phyloP scores from a whole-genome alignment of 2,329 filamentous ascomycete species.

The Xylaria digitata region DNA sequence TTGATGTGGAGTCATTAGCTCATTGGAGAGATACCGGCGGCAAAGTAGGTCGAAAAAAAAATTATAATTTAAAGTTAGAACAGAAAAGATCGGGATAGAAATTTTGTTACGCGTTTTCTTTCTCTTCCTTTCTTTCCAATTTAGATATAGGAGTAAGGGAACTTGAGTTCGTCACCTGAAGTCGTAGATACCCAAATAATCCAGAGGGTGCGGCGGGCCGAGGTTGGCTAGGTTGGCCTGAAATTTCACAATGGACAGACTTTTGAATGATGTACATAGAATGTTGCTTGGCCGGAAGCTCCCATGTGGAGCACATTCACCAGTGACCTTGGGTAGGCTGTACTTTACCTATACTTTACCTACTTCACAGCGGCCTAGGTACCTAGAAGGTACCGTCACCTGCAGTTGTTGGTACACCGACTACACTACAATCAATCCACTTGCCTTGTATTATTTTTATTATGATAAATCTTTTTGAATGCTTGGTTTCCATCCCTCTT shows the following conservation, averaged over 20 bases:
- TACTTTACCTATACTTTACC: conserved; percentile 4
- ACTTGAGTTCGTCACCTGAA: background rate
- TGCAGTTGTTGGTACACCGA: conserved; percentile 22
- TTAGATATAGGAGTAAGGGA: background rate
- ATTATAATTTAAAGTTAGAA: conserved; percentile 2
- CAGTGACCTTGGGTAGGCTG: background rate
- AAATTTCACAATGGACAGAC: conserved; percentile 5
- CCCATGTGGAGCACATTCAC: conserved; percentile 12
- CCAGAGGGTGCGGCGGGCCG: background rate
- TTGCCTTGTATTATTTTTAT: conserved; percentile 21
- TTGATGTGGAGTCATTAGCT: conserved; percentile 19
- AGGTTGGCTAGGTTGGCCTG: background rate
- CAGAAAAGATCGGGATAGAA: too few species aligned
- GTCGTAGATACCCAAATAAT: background rate
- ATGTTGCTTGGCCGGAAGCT: conserved; percentile 14
- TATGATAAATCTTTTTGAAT: conserved; percentile 38
- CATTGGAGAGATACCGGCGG: conserved; percentile 1
- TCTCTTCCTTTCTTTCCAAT: background rate
- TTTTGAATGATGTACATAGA: conserved; percentile 19
- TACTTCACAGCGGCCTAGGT: conserved; percentile 6
- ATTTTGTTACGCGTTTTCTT: too few species aligned
- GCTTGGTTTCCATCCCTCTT: conserved; percentile 35
- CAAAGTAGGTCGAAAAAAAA: conserved; percentile 7
- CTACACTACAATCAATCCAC: conserved; percentile 23
- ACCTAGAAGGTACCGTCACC: conserved; percentile 23